These are phyloP conservation scores for Achlya hypogyna DNA, from an alignment of 352 stramenopile species.

Conservation along the genomic window DNA sequence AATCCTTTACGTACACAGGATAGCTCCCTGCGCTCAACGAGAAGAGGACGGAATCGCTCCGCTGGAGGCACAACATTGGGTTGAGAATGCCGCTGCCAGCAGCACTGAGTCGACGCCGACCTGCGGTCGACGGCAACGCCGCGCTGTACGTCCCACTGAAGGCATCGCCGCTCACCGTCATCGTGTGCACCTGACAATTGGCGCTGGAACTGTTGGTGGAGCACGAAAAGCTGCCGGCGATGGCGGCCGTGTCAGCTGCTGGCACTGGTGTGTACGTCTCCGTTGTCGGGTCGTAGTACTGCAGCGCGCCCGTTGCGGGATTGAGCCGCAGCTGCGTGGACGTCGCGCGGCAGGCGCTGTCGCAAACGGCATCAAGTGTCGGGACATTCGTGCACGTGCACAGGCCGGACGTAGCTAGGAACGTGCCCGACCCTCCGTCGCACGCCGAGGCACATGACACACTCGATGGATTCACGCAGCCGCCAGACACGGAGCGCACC, in stretches of 20 bases:
- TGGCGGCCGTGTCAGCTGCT: conserved; percentile 15
- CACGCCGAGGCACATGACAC: conserved; percentile 49
- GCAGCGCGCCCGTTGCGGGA: conserved; percentile 37
- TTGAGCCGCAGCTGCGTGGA: conserved; percentile 51
- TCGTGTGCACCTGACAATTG: conserved; percentile 43
- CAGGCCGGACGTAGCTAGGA: conserved; percentile 68
- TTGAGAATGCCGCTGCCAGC: conserved; percentile 38
- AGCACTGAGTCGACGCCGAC: neutral
- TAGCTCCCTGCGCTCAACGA: conserved; percentile 79
- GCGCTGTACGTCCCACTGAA: conserved; percentile 63
- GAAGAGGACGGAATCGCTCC: conserved; percentile 82
- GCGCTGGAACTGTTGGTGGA: conserved; percentile 26
- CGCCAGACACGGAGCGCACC: conserved; percentile 61
- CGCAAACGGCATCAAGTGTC: conserved; percentile 70
- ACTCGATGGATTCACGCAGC: conserved; percentile 40
- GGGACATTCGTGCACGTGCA: conserved; percentile 78
- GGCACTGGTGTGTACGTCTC: conserved; percentile 23
- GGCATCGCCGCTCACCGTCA: conserved; percentile 29
- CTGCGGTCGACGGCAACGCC: conserved; percentile 16
- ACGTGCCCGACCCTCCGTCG: conserved; percentile 56
- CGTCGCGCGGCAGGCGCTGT: conserved; percentile 56
- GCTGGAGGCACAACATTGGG: conserved; percentile 78
- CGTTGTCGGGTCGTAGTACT: conserved; percentile 51
- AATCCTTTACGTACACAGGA: conserved; percentile 91
- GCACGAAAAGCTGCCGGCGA: conserved; percentile 53